Conservation (phyloP, 371 early-diverging fungal genomes). For the Batkoa obscura region DNA sequence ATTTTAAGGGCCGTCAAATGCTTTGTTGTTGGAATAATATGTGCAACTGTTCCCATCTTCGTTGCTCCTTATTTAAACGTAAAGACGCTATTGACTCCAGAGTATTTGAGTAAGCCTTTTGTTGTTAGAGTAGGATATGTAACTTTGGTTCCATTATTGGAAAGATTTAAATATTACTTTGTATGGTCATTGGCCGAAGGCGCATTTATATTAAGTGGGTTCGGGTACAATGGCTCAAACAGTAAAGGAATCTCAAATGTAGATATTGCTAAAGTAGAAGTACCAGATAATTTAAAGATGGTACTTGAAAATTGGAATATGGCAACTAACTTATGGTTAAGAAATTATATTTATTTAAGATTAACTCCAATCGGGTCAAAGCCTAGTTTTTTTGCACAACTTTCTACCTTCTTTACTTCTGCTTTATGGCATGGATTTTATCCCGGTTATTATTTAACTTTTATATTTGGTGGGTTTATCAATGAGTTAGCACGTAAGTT, state of each 20-base stretch:
- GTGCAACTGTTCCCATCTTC: neutral
- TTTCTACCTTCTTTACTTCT: slow-evolving; percentile 53
- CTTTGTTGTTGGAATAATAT: neutral
- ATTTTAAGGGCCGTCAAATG: neutral
- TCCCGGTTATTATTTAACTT: slow-evolving; percentile 63
- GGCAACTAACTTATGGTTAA: slow-evolving; percentile 71
- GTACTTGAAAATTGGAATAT: slow-evolving; percentile 73
- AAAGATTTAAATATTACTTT: slow-evolving; percentile 64
- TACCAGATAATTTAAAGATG: slow-evolving; percentile 43
- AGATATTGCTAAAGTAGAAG: slow-evolving; percentile 41
- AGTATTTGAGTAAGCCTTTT: neutral
- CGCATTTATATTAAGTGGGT: slow-evolving; percentile 58
- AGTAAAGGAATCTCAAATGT: slow-evolving; percentile 41
- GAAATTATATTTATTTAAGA: slow-evolving; percentile 60
- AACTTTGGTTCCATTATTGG: slow-evolving; percentile 35
- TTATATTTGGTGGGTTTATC: slow-evolving; percentile 1
- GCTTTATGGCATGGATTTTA: slow-evolving; percentile 93
- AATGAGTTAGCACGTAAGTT: slow-evolving; percentile 12
- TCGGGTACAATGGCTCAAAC: slow-evolving; percentile 53
- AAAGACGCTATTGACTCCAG: slow-evolving; percentile 10
- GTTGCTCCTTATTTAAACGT: slow-evolving; percentile 7
- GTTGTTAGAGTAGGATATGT: slow-evolving; percentile 27
- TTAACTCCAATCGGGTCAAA: slow-evolving; percentile 30
- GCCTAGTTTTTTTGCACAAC: slow-evolving; percentile 25
- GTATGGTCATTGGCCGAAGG: slow-evolving; percentile 80